These are phyloP conservation scores for Cymbopogon citratus DNA, from an alignment of 176 grass and related monocot genomes.

Conservation along the genomic window DNA sequence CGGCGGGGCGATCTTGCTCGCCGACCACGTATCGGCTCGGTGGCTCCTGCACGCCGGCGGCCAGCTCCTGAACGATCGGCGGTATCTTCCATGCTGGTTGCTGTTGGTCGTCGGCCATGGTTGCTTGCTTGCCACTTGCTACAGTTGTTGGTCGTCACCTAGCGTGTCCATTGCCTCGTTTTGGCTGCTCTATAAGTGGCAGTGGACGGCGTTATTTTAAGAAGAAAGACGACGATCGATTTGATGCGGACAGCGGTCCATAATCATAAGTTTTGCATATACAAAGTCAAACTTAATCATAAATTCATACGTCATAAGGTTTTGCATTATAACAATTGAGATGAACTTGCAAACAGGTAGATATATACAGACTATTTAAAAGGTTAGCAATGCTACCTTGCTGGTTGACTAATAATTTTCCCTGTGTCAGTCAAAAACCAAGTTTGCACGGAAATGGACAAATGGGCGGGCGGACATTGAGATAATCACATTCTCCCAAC, in stretches of 20 bases:
- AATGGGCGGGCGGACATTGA: too few species aligned
- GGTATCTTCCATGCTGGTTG: slow-evolving; percentile 14
- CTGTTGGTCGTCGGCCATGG: slow-evolving; percentile 13
- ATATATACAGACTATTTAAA: too few species aligned
- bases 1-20: background rate
- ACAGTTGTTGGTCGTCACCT: background rate
- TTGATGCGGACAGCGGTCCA: background rate
- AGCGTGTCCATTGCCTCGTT: background rate
- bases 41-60: slow-evolving; percentile 5
- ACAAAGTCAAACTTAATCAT: too few species aligned
- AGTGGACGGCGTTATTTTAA: background rate
- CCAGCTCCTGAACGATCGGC: slow-evolving; percentile 45
- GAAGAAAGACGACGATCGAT: background rate
- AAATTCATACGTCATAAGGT: too few species aligned
- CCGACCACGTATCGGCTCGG: slow-evolving; percentile 40
- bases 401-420: too few species aligned
- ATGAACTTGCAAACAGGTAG: too few species aligned
- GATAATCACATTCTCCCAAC: too few species aligned
- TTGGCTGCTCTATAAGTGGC: background rate
- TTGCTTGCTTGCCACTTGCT: background rate
- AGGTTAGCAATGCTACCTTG: too few species aligned
- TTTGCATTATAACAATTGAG: too few species aligned
- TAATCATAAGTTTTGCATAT: too few species aligned
- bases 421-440: too few species aligned
- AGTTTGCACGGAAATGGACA: too few species aligned